phyloP scores from a whole-genome alignment of 2,329 filamentous ascomycete species.

The Cercospora beticola region DNA sequence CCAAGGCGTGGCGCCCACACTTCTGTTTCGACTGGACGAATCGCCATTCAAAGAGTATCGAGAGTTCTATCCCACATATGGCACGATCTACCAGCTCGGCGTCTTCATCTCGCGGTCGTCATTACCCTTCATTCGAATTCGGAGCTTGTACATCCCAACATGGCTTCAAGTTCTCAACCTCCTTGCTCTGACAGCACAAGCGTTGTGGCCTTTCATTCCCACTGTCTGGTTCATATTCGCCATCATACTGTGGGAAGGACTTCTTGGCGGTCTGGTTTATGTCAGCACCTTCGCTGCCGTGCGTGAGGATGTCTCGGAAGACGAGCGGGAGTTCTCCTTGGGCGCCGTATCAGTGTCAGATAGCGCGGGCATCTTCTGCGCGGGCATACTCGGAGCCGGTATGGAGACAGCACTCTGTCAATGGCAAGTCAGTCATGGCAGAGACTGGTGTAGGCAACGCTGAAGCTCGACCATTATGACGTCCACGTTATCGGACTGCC shows the following conservation, averaged over 20 bases:
- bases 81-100: constrained; percentile 89
- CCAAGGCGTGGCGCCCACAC: constrained; percentile 84
- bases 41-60: constrained; percentile 80
- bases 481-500: background rate
- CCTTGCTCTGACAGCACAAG: constrained; percentile 69
- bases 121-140: constrained; percentile 80
- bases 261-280: constrained; percentile 88
- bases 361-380: constrained; percentile 84
- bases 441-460: constrained; percentile 54
- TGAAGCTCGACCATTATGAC: constrained; percentile 13
- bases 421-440: constrained; percentile 79
- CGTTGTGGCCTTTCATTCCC: constrained; percentile 73
- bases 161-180: constrained; percentile 81
- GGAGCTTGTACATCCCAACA: constrained; percentile 76
- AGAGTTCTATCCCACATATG: constrained; percentile 92
- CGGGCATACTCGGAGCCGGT: constrained; percentile 77
- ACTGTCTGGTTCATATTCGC: constrained; percentile 81
- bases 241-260: constrained; percentile 89
- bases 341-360: constrained; percentile 90
- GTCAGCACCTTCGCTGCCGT: constrained; percentile 97
- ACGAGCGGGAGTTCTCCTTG: constrained; percentile 87
- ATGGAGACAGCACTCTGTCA: constrained; percentile 79
- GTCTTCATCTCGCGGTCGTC: constrained; percentile 94
- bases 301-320: constrained; percentile 71
- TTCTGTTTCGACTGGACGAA: constrained; percentile 75